Conservation (phyloP, 306 rosid genomes). For the Luffa acutangula region DNA sequence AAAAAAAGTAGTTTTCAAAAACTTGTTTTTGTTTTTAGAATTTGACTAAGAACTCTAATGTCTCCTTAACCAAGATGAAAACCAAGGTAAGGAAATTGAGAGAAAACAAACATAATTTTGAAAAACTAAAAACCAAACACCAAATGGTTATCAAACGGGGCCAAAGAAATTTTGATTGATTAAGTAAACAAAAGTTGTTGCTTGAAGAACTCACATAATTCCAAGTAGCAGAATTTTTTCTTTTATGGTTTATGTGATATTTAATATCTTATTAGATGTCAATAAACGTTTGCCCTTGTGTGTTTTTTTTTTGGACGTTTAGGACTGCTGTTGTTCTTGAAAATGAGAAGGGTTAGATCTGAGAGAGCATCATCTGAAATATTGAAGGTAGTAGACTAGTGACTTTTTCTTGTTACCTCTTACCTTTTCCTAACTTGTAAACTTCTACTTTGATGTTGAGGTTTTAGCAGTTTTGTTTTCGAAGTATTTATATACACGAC, state of each 20-base stretch:
- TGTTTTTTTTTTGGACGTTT: background rate
- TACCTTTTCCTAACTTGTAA: background rate
- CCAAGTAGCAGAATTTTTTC: background rate
- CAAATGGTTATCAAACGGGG: too few relatives aligned
- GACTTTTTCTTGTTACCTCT: background rate
- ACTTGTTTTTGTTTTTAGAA: too few relatives aligned
- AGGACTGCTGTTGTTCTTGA: slow-evolving; percentile 71
- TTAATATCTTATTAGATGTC: background rate
- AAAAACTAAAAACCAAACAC: too few relatives aligned
- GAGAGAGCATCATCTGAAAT: slow-evolving; percentile 81
- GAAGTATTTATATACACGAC: background rate
- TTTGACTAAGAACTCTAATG: too few relatives aligned
- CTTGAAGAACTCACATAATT: background rate
- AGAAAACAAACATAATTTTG: too few relatives aligned
- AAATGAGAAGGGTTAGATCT: slow-evolving; percentile 84
- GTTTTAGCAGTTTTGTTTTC: background rate
- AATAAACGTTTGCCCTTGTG: background rate
- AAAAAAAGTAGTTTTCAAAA: too few relatives aligned
- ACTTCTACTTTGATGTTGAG: background rate
- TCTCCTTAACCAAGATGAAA: too few relatives aligned
- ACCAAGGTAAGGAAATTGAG: too few relatives aligned
- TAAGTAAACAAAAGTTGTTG: background rate
- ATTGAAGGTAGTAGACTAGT: slow-evolving; percentile 49
- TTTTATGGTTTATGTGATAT: background rate
- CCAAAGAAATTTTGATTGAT: background rate